These are phyloP conservation scores for Zanthoxylum bungeanum DNA, from an alignment of 345 rosid genomes.

Conservation along the genomic window DNA sequence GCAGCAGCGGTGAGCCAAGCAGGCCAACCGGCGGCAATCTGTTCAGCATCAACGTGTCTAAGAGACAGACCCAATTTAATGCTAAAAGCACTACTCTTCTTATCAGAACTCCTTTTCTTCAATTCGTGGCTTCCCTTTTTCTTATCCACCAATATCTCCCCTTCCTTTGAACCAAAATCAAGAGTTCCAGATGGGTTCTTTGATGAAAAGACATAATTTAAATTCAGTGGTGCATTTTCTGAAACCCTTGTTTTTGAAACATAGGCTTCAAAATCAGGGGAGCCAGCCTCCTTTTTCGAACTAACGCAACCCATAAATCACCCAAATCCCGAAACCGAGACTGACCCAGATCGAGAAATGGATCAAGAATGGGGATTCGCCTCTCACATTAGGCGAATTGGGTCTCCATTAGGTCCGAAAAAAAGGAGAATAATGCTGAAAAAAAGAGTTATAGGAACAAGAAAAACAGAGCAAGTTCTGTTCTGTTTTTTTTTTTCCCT, in stretches of 20 bases:
- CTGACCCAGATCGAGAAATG: conserved; percentile 54
- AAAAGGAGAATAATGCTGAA: neutral
- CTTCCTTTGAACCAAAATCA: conserved; percentile 20
- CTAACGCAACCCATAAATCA: conserved; percentile 66
- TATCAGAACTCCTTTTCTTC: conserved; percentile 30
- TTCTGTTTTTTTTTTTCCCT: neutral
- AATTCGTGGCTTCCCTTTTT: conserved; percentile 21
- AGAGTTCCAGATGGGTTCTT: conserved; percentile 29
- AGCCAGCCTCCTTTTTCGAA: conserved; percentile 48
- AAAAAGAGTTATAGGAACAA: conserved; percentile 9
- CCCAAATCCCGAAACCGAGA: conserved; percentile 39
- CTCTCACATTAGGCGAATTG: conserved; percentile 38
- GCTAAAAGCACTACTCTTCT: conserved; percentile 26
- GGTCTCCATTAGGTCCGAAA: conserved; percentile 12
- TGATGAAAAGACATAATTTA: conserved; percentile 17
- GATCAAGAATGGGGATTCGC: conserved; percentile 32
- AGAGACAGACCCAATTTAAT: conserved; percentile 44
- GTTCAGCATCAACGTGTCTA: conserved; percentile 51
- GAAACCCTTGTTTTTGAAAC: neutral
- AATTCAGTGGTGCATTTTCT: conserved; percentile 14
- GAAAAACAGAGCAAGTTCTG: conserved; percentile 9
- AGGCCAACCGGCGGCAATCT: conserved; percentile 77
- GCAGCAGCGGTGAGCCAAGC: conserved; percentile 69
- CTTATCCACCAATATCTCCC: conserved; percentile 22
- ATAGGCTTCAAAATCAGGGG: conserved; percentile 32